Evolutionary conservation across 179 eudicot species (phyloP).

Genomic region (Amaranthus tricolor): DNA sequence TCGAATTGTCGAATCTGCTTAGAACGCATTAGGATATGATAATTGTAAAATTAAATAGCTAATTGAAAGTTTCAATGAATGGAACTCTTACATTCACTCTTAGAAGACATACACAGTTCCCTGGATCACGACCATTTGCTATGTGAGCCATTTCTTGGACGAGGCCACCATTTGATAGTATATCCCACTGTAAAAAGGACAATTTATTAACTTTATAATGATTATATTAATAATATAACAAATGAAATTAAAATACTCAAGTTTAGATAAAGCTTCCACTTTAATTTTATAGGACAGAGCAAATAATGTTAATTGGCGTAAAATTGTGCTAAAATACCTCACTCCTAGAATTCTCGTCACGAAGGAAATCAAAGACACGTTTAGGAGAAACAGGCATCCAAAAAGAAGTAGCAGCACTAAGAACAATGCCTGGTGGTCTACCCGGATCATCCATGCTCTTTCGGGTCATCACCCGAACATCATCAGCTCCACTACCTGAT

Average conservation of each 20-base stretch:
- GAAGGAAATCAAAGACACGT: constrained; percentile 54
- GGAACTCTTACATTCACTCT: constrained; percentile 43
- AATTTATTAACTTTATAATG: background rate
- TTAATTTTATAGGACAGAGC: too few species aligned
- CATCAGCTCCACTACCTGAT: constrained; percentile 54
- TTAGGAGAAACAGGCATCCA: constrained; percentile 62
- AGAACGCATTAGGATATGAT: too few species aligned
- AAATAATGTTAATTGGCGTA: too few species aligned
- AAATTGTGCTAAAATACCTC: constrained; percentile 26
- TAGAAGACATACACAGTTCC: constrained; percentile 52
- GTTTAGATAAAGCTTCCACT: too few species aligned
- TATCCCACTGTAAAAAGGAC: constrained; percentile 44
- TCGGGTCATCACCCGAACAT: constrained; percentile 60
- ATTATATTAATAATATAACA: too few species aligned
- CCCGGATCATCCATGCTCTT: constrained; percentile 66
- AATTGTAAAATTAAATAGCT: background rate
- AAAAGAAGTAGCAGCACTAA: constrained; percentile 61
- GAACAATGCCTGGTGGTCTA: constrained; percentile 59
- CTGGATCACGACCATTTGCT: constrained; percentile 57
- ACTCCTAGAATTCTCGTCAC: constrained; percentile 50
- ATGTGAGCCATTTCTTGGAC: constrained; percentile 67
- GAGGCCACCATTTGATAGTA: constrained; percentile 49
- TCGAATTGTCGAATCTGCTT: too few species aligned
- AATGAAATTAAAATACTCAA: too few species aligned
- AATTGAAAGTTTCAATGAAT: too few species aligned